phyloP scores from a whole-genome alignment of 2,329 filamentous ascomycete species.

The Diplodia intermedia region DNA sequence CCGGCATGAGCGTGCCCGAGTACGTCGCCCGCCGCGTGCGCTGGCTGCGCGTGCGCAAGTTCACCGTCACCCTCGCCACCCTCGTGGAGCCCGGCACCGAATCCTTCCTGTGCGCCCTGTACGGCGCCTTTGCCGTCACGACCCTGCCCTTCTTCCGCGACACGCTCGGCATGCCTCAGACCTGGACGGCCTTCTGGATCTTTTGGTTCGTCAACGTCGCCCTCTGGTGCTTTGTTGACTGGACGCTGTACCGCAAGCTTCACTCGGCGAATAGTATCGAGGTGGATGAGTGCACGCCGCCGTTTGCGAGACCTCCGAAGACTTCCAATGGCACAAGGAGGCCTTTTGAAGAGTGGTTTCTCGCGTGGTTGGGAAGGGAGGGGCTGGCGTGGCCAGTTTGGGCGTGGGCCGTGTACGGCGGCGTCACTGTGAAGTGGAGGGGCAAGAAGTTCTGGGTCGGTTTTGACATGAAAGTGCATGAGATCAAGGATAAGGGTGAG shows the following conservation, averaged over 20 bases:
- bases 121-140: constrained; percentile 79
- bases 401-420: constrained; percentile 88
- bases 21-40: constrained; percentile 83
- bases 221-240: constrained; percentile 78
- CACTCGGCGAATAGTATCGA: constrained; percentile 76
- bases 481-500: constrained; percentile 49
- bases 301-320: constrained; percentile 67
- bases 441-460: constrained; percentile 82
- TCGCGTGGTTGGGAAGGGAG: constrained; percentile 86
- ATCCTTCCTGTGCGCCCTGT: constrained; percentile 80
- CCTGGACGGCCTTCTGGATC: constrained; percentile 70
- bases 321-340: constrained; percentile 54
- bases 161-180: constrained; percentile 62
- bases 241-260: constrained; percentile 73
- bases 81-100: constrained; percentile 93
- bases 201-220: constrained; percentile 72
- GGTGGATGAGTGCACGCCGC: constrained; percentile 73
- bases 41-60: constrained; percentile 94
- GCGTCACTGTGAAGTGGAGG: constrained; percentile 85
- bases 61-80: constrained; percentile 87
- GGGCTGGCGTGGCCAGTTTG: constrained; percentile 85
- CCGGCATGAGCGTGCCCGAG: constrained; percentile 75
- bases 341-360: constrained; percentile 72
- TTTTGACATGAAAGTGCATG: constrained; percentile 81
- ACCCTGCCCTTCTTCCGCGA: constrained; percentile 70